Percentiles rank a stretch among this genome's conserved stretches.
These are phyloP conservation scores for Lecanoromycetidae sp. DNA, from an alignment of 2,329 filamentous ascomycete genomes.

Conservation along the genomic window DNA sequence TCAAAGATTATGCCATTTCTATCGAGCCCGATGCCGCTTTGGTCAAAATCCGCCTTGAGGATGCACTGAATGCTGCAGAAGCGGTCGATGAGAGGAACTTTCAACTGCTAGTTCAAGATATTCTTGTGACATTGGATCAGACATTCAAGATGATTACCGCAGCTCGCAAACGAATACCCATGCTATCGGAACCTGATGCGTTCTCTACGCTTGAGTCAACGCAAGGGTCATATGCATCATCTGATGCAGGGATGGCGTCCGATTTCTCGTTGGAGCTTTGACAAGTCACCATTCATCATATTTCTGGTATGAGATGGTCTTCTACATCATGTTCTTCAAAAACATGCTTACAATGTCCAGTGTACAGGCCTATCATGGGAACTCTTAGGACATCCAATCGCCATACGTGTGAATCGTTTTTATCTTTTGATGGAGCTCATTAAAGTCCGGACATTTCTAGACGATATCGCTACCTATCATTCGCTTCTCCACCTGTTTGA, in stretches of 20 bases:
- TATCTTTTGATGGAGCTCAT: too few species aligned
- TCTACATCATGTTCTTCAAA: too few species aligned
- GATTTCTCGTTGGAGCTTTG: neutral
- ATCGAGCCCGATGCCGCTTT: conserved; percentile 4
- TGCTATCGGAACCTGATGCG: neutral
- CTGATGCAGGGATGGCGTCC: neutral
- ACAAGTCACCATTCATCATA: too few species aligned
- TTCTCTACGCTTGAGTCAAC: neutral
- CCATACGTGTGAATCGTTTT: too few species aligned
- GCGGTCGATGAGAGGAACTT: conserved; percentile 7
- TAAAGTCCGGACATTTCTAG: too few species aligned
- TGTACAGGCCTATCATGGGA: too few species aligned
- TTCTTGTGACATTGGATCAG: conserved; percentile 26
- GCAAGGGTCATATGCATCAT: neutral
- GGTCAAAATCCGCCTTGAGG: conserved; percentile 13
- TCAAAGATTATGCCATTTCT: conserved; percentile 8
- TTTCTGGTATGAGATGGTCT: too few species aligned
- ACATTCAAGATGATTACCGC: conserved; percentile 21
- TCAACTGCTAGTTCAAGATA: conserved; percentile 16
- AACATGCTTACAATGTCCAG: too few species aligned
- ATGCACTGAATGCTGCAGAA: conserved; percentile 9
- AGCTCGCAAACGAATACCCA: neutral
- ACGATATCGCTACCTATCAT: too few species aligned
- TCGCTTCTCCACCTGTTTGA: too few species aligned
- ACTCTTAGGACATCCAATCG: too few species aligned